Evolutionary conservation across 179 eudicot species (phyloP).

Genomic region (Heliamphora ciliata): DNA sequence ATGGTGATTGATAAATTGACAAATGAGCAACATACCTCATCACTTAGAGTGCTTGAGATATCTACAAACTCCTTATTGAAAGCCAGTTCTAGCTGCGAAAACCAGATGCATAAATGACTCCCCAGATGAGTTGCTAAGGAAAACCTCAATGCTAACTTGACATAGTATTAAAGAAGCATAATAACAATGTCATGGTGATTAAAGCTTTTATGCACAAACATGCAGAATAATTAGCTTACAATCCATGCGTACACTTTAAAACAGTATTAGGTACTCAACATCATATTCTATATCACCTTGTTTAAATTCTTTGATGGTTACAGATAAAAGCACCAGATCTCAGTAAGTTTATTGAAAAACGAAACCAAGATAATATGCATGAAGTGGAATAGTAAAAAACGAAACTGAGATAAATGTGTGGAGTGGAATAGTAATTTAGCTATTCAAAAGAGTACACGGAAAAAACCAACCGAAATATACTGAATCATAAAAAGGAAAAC

Average conservation of each 20-base stretch:
- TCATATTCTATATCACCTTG: not conserved
- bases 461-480: too few species aligned
- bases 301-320: not conserved
- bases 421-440: too few species aligned
- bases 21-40: conserved; percentile 48
- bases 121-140: not conserved
- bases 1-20: not conserved
- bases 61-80: conserved; percentile 65
- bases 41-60: conserved; percentile 35
- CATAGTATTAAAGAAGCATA: not conserved
- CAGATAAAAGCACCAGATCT: not conserved
- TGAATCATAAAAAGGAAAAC: too few species aligned
- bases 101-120: conserved; percentile 6
- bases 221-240: not conserved
- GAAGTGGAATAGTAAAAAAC: too few species aligned
- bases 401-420: too few species aligned
- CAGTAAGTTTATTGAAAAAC: not conserved
- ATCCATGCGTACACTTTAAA: not conserved
- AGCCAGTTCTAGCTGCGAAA: conserved; percentile 70
- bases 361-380: too few species aligned
- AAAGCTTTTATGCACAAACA: not conserved
- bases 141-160: not conserved
- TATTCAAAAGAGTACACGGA: too few species aligned
- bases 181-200: not conserved
- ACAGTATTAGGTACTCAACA: not conserved